Evolutionary conservation across 257 asterid species (phyloP), one percentile per base, ranked within the genome.

Genomic region (Cruciata laevipes): DNA sequence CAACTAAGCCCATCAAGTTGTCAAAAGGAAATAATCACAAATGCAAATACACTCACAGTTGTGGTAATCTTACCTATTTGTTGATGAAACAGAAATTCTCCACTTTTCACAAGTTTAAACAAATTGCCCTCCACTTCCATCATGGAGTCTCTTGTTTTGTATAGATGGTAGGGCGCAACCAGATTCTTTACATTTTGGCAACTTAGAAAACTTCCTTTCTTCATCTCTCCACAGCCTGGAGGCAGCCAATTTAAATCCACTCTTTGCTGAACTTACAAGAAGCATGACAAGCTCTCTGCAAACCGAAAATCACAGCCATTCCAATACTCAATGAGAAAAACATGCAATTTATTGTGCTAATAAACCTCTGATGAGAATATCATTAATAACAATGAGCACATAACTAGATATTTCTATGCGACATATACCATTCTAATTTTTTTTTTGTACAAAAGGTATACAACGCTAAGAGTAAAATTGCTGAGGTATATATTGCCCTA

Each of bases 191-290:
- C 87, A 79, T 77, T 79, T 85, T 25, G 80, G 58, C 96, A 95
- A 83, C 74, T 81, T 86, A 42, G 79, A 75, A 18, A 72, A 70
- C 76, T 85, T 90, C 74, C 81, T 86, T 42, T 82, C 95, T 38
- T 86, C 90, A 58, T 84, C 78, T 67, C 71, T 85, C 99, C 97
- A 83, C 35, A 93, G 79, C 86, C 81, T 90, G 59, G 90, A 81
- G 61, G 85, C 92, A 70, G 86, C 66, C 40, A 74, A 75, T 69
- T 78, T 84, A 40, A 83, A 73, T 53, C 95, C 91, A 16, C 87
- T 83, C 83, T 85, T 90, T 61, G 89, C 85, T 51, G 76, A 77
- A 66, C 88, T 69, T 71, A 83, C 80, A 63, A 83, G 69, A 52
- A 85, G 65, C 20, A 85, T 80, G 42, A 83, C 82, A 74, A 93